These are phyloP conservation scores for Aphanomyces euteiches DNA, from an alignment of 352 stramenopile genomes.

Conservation along the genomic window DNA sequence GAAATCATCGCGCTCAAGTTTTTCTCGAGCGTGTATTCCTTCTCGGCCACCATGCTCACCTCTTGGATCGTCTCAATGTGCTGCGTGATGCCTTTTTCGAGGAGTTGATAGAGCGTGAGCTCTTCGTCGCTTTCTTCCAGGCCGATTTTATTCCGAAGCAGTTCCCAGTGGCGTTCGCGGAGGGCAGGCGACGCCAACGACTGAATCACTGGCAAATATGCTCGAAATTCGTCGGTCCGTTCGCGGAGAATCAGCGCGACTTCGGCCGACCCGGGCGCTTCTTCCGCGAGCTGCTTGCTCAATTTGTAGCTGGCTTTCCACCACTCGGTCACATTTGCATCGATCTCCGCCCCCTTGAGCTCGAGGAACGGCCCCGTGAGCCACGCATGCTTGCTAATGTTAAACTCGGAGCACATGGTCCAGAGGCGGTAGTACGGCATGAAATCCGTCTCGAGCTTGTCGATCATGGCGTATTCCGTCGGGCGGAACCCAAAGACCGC, in stretches of 20 bases:
- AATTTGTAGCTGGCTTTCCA: constrained; percentile 92
- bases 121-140: constrained; percentile 84
- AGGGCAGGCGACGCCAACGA: constrained; percentile 87
- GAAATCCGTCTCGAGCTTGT: constrained; percentile 83
- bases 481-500: constrained; percentile 90
- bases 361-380: constrained; percentile 90
- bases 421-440: constrained; percentile 91
- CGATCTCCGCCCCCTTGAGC: constrained; percentile 85
- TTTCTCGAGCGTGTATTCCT: constrained; percentile 94
- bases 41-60: constrained; percentile 89
- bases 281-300: constrained; percentile 85
- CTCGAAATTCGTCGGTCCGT: constrained; percentile 89
- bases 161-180: constrained; percentile 91
- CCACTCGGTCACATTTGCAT: constrained; percentile 88
- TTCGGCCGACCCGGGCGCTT: constrained; percentile 80
- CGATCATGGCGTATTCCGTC: constrained; percentile 87
- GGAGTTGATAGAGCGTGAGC: constrained; percentile 71
- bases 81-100: constrained; percentile 77
- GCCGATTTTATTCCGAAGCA: constrained; percentile 84
- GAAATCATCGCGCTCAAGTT: constrained; percentile 90
- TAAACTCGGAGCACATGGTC: constrained; percentile 94
- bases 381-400: constrained; percentile 88
- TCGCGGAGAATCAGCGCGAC: constrained; percentile 85
- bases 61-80: constrained; percentile 90
- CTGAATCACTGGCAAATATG: constrained; percentile 91